Percentiles rank a stretch among this genome's conserved stretches.
These are phyloP conservation scores for Naegleria fowleri DNA, from an alignment of 208 protist species.

Conservation along the genomic window DNA sequence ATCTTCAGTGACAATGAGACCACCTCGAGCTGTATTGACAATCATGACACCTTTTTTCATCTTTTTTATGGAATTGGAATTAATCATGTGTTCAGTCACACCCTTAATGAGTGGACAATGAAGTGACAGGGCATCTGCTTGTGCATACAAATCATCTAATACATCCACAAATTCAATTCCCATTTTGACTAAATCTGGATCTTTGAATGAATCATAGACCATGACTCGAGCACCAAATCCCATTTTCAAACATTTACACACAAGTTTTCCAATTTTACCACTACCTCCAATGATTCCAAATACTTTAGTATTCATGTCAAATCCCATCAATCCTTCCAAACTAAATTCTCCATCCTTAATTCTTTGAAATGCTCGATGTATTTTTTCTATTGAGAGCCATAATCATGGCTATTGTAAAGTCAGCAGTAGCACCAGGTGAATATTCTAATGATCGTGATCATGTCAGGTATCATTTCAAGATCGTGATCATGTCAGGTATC, in stretches of 20 bases:
- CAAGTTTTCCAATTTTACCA: constrained; percentile 52
- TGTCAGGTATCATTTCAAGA: too few relatives aligned
- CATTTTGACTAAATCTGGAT: constrained; percentile 6
- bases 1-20: constrained; percentile 50
- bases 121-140: constrained; percentile 60
- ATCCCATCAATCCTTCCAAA: constrained; percentile 55
- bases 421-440: constrained; percentile 19
- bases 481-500: too few relatives aligned
- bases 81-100: constrained; percentile 58
- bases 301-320: constrained; percentile 54
- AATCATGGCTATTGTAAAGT: constrained; percentile 53
- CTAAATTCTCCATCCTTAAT: constrained; percentile 53
- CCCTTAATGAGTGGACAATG: constrained; percentile 52
- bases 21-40: constrained; percentile 60
- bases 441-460: neutral
- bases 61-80: constrained; percentile 44
- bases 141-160: constrained; percentile 51
- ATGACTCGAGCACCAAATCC: constrained; percentile 49
- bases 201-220: constrained; percentile 50
- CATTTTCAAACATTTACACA: constrained; percentile 37
- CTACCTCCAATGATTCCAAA: constrained; percentile 61
- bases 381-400: constrained; percentile 54
- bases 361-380: constrained; percentile 43
- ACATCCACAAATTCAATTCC: constrained; percentile 16
- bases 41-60: constrained; percentile 63